Evolutionary conservation across 2,329 filamentous ascomycete genomes (phyloP), one percentile per base, ranked within the genome.

Genomic region (Calonectria pauciramosa): DNA sequence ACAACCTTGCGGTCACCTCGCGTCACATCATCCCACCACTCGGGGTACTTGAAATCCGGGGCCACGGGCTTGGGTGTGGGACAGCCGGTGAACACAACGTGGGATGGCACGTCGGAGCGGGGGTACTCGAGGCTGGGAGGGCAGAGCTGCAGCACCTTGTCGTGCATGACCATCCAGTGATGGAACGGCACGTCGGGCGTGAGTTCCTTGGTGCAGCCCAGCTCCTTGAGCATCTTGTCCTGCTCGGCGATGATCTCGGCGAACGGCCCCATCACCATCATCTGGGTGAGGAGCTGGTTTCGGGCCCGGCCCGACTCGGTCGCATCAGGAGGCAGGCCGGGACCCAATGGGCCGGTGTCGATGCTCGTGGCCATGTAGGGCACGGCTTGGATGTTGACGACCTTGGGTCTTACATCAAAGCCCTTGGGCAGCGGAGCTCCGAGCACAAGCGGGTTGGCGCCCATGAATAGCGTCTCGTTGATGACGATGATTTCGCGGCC

Each of bases 1-100:
- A 90, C 80, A 30, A 90, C 75, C 66, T 84, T 85, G 70, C 86
- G 87, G 26, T 84, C 75, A 0, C 77, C 80, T 60, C 56, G 75
- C 28, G 76, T 79, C 13, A 83, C 77, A 20, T 90, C 82, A 6
- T 87, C 85, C 87, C 87, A 91, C 86, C 87, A 91, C 9, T 77
- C 34, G 0, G 89, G 89, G 47, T 82, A 83, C 3, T 70, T 69
- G 38, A 83, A 82, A 47, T 79, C 78, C 0, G 78, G 60, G 41
- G 82, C 79, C 68, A 83, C 14, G 3, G 78, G 73, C 49, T 83
- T 83, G n/a, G 82, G 82, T 0, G 85, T 84, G 6, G 88, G 72
- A 5, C 83, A 85, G 3, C 89, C 89, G 28, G 85, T 83, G 70
- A 87, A 90, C 9, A 84, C 83, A 32, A 90, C 80, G 18, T 83